A percentile compares a stretch with the other conserved stretches of the same genome.
phyloP scores from a whole-genome alignment of 2,329 filamentous ascomycete species.

The Amphichorda felina region DNA sequence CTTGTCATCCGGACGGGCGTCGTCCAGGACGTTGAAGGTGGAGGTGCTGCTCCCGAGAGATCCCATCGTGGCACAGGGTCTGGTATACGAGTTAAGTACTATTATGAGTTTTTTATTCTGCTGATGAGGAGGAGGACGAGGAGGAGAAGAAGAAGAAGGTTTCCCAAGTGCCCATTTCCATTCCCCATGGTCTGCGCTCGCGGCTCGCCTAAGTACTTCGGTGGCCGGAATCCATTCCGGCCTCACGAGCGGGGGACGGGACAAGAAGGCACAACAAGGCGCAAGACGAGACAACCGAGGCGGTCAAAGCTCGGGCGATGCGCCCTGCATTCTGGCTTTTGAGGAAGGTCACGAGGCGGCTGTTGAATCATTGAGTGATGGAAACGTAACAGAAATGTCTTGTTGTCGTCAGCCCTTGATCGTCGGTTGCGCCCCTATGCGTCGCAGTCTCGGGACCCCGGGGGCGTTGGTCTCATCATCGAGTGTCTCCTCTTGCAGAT shows the following conservation, averaged over 20 bases:
- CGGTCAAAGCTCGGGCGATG: background rate
- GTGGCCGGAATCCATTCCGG: conserved; percentile 38
- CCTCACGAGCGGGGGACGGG: conserved; percentile 18
- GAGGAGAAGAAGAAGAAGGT: background rate
- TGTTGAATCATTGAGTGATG: conserved; percentile 1
- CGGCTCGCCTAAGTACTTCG: conserved; percentile 31
- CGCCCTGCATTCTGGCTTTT: background rate
- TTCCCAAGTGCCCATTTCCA: too few relatives aligned
- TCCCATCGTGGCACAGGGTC: conserved; percentile 16
- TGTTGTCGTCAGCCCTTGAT: background rate
- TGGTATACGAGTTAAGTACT: background rate
- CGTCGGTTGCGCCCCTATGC: background rate
- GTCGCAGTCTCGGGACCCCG: background rate
- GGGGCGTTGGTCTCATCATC: too few relatives aligned
- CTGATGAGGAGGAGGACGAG: background rate
- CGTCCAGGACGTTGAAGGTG: conserved; percentile 44
- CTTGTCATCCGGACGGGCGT: conserved; percentile 43
- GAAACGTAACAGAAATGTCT: conserved; percentile 5
- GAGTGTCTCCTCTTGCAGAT: too few relatives aligned
- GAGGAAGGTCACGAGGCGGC: conserved; percentile 1
- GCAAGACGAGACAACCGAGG: too few relatives aligned
- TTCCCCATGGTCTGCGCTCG: conserved; percentile 9
- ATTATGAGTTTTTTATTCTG: background rate
- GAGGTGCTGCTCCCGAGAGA: conserved; percentile 14
- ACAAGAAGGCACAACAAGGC: background rate